Evolutionary conservation across 169 alveolate genomes (phyloP).

Genomic region (Plasmodium inui): DNA sequence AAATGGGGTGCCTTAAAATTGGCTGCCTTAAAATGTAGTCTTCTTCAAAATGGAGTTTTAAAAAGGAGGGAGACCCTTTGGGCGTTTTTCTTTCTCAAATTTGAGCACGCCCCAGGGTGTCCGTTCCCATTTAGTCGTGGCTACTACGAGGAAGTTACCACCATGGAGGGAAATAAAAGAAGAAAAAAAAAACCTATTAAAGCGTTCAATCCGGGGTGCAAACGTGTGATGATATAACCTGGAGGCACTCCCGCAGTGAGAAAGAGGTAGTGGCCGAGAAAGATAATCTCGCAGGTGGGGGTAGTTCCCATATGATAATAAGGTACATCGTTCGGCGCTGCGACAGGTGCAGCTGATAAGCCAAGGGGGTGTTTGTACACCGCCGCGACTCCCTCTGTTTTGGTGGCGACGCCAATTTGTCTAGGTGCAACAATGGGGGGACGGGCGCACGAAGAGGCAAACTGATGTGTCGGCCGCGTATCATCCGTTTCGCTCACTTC

Average conservation of each 20-base stretch:
- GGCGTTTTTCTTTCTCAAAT: neutral
- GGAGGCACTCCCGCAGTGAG: neutral
- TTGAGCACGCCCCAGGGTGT: neutral
- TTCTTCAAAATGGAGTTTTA: neutral
- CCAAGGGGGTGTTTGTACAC: neutral
- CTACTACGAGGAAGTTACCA: neutral
- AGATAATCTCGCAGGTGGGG: neutral
- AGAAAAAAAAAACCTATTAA: neutral
- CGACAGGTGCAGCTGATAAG: neutral
- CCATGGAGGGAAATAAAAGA: neutral
- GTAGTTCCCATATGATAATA: neutral
- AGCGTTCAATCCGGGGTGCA: neutral
- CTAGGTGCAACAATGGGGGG: neutral
- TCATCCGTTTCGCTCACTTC: neutral
- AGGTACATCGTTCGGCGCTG: neutral
- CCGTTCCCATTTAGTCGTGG: neutral
- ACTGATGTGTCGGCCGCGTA: neutral
- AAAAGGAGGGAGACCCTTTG: neutral
- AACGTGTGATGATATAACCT: neutral
- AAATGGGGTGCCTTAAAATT: no score
- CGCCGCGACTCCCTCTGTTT: neutral
- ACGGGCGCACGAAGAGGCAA: neutral
- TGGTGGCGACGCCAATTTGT: neutral
- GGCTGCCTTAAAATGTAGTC: neutral
- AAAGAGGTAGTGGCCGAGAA: neutral